A percentile compares a stretch with the other conserved stretches of the same genome.
These are phyloP conservation scores for Cryptococcus hybrid DNA, from an alignment of 1,284 basidiomycete genomes.

Conservation along the genomic window DNA sequence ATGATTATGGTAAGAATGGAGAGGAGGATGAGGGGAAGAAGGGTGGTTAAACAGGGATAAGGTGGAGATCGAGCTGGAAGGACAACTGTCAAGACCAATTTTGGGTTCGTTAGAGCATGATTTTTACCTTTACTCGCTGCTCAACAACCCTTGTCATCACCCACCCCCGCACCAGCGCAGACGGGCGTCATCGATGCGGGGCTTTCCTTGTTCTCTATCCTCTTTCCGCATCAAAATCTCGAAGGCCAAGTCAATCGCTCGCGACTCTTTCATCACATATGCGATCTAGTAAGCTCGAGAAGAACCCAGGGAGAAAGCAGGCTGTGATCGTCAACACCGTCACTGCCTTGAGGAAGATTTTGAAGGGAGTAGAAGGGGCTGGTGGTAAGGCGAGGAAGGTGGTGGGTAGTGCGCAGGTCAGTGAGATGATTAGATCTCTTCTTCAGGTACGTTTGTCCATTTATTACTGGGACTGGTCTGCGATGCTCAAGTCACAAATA, in stretches of 20 bases:
- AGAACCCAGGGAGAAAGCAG: conserved; percentile 82
- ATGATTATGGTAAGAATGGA: conserved; percentile 32
- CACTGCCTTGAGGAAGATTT: conserved; percentile 72
- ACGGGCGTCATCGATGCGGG: conserved; percentile 87
- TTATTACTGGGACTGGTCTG: conserved; percentile 1
- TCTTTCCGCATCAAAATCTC: conserved; percentile 77
- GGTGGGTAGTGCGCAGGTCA: conserved; percentile 68
- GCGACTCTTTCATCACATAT: conserved; percentile 62
- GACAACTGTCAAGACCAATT: conserved; percentile 72
- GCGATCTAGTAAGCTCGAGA: conserved; percentile 77
- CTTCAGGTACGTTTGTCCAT: conserved; percentile 61
- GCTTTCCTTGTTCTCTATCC: conserved; percentile 76
- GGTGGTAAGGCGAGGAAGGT: conserved; percentile 62
- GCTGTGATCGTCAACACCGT: conserved; percentile 81
- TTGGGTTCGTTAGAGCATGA: conserved; percentile 86
- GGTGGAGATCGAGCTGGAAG: conserved; percentile 72
- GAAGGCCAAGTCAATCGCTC: conserved; percentile 66
- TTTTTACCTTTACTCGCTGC: conserved; percentile 65
- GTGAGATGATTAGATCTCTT: conserved; percentile 66
- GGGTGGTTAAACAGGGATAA: conserved; percentile 72
- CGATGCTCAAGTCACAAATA: conserved; percentile 36
- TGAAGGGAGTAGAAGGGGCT: conserved; percentile 60
- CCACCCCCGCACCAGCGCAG: conserved; percentile 65
- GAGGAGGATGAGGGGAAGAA: conserved; percentile 49
- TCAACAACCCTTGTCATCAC: conserved; percentile 10